Base-by-base conservation (phyloP, 179 eudicot species). In the Silene vulgaris region DNA sequence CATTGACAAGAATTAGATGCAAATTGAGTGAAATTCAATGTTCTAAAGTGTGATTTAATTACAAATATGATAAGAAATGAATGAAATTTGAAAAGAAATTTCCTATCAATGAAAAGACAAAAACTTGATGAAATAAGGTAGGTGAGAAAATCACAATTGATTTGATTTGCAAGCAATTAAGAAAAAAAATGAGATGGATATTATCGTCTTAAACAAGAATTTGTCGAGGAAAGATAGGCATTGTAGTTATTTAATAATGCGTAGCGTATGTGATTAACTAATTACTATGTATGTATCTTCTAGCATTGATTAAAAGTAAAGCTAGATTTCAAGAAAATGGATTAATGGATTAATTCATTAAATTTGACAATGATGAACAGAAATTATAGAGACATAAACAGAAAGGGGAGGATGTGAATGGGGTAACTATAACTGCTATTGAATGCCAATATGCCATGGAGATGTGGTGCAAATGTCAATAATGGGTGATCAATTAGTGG, bases 131-230 rank as follows among this genome's bases (percentile, higher is more conserved):
- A 20, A 50, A 43, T 1, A 52, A 5, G n/a, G 72, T 69, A 69
- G 72, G 72, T 69, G 56, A n/a, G 72, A 21, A 37, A 26, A 69
- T 19, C 48, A 69, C 29, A 69, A 8, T 66, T 66, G 70, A n/a
- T 66, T 16, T 32, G 19, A 66, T 66, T 66, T 14, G 35, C 70
- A 66, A 19, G 23, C 48, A 66, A 66, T 66, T 32, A 14, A 66
- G 70, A 7, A 66, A 32, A 66, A 32, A 3, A 0, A 20, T 35
- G 8, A 35, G 35, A 32, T 5, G 35, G 35, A 32, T 32, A 32
- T 32, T 32, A 4, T 6, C 40, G 40, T 35, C 40, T 35, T 35
- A 32, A 63, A 23, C 30, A 28, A 35, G 5, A 65, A 28, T 5
- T 28, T 23, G 5, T 8, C 4, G 17, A 11, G 3, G 1, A 63